Percentiles rank a stretch among this genome's conserved stretches.
phyloP scores from a whole-genome alignment of 257 asterid species.

The Osmanthus fragrans region DNA sequence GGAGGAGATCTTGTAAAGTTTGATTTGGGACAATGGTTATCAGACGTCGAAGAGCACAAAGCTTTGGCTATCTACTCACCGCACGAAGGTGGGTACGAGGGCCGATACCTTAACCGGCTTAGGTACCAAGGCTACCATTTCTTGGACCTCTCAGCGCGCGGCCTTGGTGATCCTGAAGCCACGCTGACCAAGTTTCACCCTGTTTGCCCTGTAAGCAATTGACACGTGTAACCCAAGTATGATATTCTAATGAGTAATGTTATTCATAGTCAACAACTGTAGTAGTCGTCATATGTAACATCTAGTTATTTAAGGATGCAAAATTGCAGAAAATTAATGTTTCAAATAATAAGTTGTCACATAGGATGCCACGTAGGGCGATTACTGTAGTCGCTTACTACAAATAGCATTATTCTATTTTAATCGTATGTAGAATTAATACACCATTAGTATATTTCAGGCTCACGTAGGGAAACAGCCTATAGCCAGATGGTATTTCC shows the following conservation, averaged over 20 bases:
- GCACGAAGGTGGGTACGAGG: slow-evolving; percentile 89
- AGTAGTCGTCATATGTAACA: too few species aligned
- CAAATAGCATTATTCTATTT: too few species aligned
- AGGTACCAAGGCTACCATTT: slow-evolving; percentile 72
- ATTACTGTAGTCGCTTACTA: too few species aligned
- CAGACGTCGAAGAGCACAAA: slow-evolving; percentile 77
- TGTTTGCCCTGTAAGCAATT: slow-evolving; percentile 70
- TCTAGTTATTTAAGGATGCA: too few species aligned
- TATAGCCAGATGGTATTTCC: slow-evolving; percentile 88
- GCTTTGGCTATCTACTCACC: slow-evolving; percentile 85
- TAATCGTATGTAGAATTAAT: neutral
- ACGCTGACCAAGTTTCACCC: slow-evolving; percentile 88
- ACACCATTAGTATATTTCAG: slow-evolving; percentile 35
- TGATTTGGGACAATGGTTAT: slow-evolving; percentile 70
- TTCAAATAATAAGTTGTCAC: too few species aligned
- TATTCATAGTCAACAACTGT: too few species aligned
- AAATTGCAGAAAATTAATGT: too few species aligned
- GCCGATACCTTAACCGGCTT: slow-evolving; percentile 72
- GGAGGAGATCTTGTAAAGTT: slow-evolving; percentile 76
- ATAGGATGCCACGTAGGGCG: too few species aligned
- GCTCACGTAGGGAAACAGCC: slow-evolving; percentile 90
- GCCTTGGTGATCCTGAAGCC: slow-evolving; percentile 87
- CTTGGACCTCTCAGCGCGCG: slow-evolving; percentile 80
- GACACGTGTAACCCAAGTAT: neutral
- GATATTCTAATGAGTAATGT: neutral